Base-by-base conservation (phyloP, 2,329 filamentous ascomycete species). In the Trichoderma sp. region DNA sequence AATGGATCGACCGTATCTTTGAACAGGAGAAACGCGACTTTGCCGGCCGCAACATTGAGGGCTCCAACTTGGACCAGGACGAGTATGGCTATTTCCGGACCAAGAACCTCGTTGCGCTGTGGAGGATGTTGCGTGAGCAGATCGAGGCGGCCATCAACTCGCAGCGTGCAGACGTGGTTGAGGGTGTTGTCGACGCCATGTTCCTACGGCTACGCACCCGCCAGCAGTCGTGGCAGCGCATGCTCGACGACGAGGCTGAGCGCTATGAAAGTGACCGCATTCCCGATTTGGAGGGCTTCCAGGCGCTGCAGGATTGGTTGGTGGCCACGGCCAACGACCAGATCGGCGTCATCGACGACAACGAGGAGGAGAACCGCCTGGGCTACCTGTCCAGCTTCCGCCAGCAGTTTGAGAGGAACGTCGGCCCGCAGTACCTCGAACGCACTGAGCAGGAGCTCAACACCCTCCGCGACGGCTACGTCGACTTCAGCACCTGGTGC, bases 291-390 rank as follows among this genome's bases (percentile, higher is more conserved):
- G 91, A 93, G 71, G 89, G 91, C 18, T 92, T 93, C 81, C 95
- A 97, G 83, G 91, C 93, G 3, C 87, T 98, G 33, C 94, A 97
- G 83, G 97, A 99, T 85, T 99, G 96, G 95, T 92, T 99, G 74
- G 92, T 99, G 71, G 95, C 97, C 63, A 95, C 97, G 75, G 97
- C 97, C 79, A 99, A 99, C 85, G 97, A 99, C 85, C 97, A 99
- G 84, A 98, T 99, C 82, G 95, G 95, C 75, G 98, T 95, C 84
- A 98, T 99, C 81, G 97, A 98, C 83, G 97, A 98, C 81, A 93
- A 93, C 79, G 93, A 94, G 77, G 93, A 94, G 71, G 91, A 92
- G 71, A 91, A 90, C 76, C 91, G 93, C 38, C 87, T 93, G 31
- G 94, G 93, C 35, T 98, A 98, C 85, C 89, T 98, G 67, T 93